phyloP scores from a whole-genome alignment of 176 grass and related monocot genomes.

The Canna indica region DNA sequence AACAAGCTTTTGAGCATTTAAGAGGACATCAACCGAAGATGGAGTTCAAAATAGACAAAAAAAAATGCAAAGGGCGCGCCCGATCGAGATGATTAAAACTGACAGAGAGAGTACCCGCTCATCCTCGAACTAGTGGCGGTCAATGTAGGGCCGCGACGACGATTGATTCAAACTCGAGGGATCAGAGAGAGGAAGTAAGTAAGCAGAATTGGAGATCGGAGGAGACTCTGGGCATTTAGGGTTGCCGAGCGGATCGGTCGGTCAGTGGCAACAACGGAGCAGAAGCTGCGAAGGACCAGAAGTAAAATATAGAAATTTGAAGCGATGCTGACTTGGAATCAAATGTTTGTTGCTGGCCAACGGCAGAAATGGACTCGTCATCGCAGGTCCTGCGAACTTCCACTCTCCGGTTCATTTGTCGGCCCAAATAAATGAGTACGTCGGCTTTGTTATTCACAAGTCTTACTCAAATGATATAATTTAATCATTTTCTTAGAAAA shows the following conservation, averaged over 20 bases:
- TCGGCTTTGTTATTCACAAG: too few relatives aligned
- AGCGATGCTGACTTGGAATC: background rate
- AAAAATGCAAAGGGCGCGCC: background rate
- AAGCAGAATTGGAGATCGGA: background rate
- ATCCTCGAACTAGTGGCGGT: background rate
- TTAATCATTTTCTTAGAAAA: too few relatives aligned
- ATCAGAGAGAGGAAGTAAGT: background rate
- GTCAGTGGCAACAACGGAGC: background rate
- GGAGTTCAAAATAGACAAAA: background rate
- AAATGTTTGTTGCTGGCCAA: too few relatives aligned
- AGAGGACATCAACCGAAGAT: background rate
- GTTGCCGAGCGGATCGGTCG: background rate
- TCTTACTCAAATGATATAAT: too few relatives aligned
- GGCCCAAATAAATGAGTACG: too few relatives aligned
- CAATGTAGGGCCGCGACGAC: background rate
- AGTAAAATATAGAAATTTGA: background rate
- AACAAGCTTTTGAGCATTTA: background rate
- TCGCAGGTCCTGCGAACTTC: too few relatives aligned
- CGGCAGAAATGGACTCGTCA: too few relatives aligned
- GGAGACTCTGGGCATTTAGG: background rate
- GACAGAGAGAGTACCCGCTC: background rate
- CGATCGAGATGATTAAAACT: background rate
- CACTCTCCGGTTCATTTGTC: too few relatives aligned
- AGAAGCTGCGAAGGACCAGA: background rate
- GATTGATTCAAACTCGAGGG: background rate